Conservation (phyloP, 495 filamentous ascomycete genomes). For the Daldinia bambusicola region DNA sequence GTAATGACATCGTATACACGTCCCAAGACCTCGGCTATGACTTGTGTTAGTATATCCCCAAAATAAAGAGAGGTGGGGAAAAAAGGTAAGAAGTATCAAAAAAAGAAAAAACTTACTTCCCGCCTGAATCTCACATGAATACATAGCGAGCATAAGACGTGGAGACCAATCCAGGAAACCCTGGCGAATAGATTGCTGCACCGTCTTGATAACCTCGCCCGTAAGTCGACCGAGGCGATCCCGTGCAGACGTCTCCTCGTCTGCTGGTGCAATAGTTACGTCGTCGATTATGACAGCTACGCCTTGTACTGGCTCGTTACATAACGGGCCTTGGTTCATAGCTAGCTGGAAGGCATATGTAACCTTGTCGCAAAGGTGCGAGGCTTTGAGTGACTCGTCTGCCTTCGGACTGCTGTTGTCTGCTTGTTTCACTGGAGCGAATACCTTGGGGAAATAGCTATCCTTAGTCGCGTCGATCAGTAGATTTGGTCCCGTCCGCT, state of each 20-base stretch:
- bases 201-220: constrained; percentile 88
- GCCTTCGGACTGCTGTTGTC: constrained; percentile 47
- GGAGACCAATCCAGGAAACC: constrained; percentile 97
- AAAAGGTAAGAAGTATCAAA: background rate
- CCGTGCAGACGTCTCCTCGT: constrained; percentile 66
- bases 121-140: constrained; percentile 96
- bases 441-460: constrained; percentile 80
- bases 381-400: constrained; percentile 68
- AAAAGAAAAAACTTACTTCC: constrained; percentile 69
- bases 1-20: constrained; percentile 94
- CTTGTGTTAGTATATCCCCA: constrained; percentile 18
- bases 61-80: background rate
- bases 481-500: constrained; percentile 86
- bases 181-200: constrained; percentile 83
- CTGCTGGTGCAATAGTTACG: constrained; percentile 65
- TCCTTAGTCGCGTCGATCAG: constrained; percentile 84
- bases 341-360: constrained; percentile 92
- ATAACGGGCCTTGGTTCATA: constrained; percentile 89
- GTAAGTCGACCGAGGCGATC: constrained; percentile 84
- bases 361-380: constrained; percentile 88
- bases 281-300: constrained; percentile 92
- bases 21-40: constrained; percentile 87
- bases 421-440: constrained; percentile 52
- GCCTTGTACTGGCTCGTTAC: constrained; percentile 93
- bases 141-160: constrained; percentile 95